Base-by-base conservation (phyloP, 176 grass and related monocot genomes). In the Carex cristatella region DNA sequence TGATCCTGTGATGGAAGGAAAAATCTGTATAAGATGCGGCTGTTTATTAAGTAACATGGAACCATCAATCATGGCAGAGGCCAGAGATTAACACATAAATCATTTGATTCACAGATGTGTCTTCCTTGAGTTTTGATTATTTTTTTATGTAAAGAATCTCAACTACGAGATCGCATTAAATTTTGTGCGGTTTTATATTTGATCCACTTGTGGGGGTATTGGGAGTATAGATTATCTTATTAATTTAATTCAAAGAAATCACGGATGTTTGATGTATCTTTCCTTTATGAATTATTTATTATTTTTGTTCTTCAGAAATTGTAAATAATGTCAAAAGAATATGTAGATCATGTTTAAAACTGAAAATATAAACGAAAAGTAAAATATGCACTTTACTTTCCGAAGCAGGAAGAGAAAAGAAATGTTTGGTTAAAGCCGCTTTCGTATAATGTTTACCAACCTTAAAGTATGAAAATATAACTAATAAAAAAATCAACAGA, bases 1-100 rank as follows among this genome's bases (percentile, higher is more conserved):
- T n/a, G 80, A 83, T 83, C 76, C 32, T 83, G 80, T 83, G 32
- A 83, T 46, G 42, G 40, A 18, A 4, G 64, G 6, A 61, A 12
- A 61, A 68, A 86, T 86, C 84, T 86, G 2, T 19, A 67, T n/a
- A 86, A 66, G 60, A 80, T 86, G 84, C 16, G 72, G 64, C 37
- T 69, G 73, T 79, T 68, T 60, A 48, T 56, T 10, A 11, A 68
- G 72, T 63, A 80, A 80, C 60, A 82, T 65, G 79, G 32, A 63
- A 49, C 13, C 65, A 42, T 40, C 48, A 51, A 51, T 51, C 48
- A 51, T 11, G 9, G 48, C 48, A 51, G 48, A 51, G 48, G 48
- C 48, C 48, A 51, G 10, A 84, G 13, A 74, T 0, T 0, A 35
- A 74, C 12, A 75, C 19, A 73, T 19, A 84, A 69, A 54, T 53